Base-by-base conservation (phyloP, 345 rosid species). In the Sisymbrium irio region DNA sequence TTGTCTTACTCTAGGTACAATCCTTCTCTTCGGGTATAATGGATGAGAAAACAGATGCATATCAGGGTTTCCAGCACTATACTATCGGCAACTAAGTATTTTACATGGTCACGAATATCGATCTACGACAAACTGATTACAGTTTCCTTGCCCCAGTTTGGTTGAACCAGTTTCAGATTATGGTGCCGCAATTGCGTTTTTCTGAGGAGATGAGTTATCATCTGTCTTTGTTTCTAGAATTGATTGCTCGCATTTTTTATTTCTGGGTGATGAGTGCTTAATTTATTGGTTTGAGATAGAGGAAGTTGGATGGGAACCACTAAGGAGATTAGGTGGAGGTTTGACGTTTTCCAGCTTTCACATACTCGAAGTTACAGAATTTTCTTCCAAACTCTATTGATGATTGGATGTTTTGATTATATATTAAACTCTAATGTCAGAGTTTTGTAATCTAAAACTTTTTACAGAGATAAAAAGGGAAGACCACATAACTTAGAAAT, bases 281-380 rank as follows among this genome's bases (percentile, higher is more conserved):
- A 22, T 22, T 7, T 11, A 2, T 73, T 9, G 6, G 55, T 3
- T 45, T 69, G 51, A 92, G 96, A 85, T 90, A 55, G 98, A 90
- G 71, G 96, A 92, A 72, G 66, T 90, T 75, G 98, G 98, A 72
- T 90, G 96, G 96, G 92, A 85, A 65, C 82, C 84, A 58, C 75
- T 89, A 19, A 80, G 81, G 39, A 75, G 78, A 45, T 67, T 85
- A 62, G 79, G 79, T 57, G 87, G 82, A 65, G 90, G 88, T 80
- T 58, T 87, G 19, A 81, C 68, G 22, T 81, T 78, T 74, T 83
- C 88, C 69, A 83, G 86, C 73, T 88, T 88, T 70, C 89, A 85
- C 28, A 56, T 83, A 73, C 20, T 42, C 96, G 88, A 82, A 85
- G 91, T 50, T 73, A 20, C 0, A 69, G n/a, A 4, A 4, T 30